These are phyloP conservation scores for Alternaria sp. DNA, from an alignment of 2,329 filamentous ascomycete genomes.

Conservation along the genomic window DNA sequence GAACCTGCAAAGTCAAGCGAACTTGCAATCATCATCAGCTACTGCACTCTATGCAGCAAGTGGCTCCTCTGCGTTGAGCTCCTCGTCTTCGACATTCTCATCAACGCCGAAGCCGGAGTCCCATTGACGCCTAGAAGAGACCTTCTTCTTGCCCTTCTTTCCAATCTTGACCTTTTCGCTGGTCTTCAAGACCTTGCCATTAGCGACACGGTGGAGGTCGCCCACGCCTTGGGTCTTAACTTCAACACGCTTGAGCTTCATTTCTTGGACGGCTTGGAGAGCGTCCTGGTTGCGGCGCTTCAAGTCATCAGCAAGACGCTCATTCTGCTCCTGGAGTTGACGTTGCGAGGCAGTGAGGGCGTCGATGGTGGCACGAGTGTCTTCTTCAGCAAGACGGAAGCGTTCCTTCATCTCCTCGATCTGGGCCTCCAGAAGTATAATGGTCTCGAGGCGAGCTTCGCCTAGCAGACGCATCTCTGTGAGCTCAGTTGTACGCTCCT, in stretches of 20 bases:
- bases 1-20: neutral
- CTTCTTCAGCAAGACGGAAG: slow-evolving; percentile 38
- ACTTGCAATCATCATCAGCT: neutral
- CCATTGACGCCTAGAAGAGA: slow-evolving; percentile 37
- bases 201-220: slow-evolving; percentile 38
- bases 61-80: slow-evolving; percentile 20
- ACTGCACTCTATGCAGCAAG: slow-evolving; percentile 25
- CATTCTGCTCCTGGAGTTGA: slow-evolving; percentile 40
- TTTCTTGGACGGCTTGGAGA: slow-evolving; percentile 41
- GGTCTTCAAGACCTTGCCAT: slow-evolving; percentile 41
- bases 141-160: slow-evolving; percentile 43
- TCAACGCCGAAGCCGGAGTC: slow-evolving; percentile 47
- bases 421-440: slow-evolving; percentile 42
- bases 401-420: slow-evolving; percentile 45
- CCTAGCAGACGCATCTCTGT: slow-evolving; percentile 47
- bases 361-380: slow-evolving; percentile 44
- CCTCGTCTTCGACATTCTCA: slow-evolving; percentile 27
- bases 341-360: slow-evolving; percentile 38
- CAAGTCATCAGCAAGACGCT: slow-evolving; percentile 35
- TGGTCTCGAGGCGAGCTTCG: slow-evolving; percentile 42
- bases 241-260: slow-evolving; percentile 45
- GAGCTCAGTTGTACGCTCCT: slow-evolving; percentile 40
- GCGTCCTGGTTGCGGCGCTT: slow-evolving; percentile 41
- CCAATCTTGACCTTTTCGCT: slow-evolving; percentile 44
- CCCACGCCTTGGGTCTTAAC: slow-evolving; percentile 33